Base-by-base conservation (phyloP, 192 early-diverging fungal species). In the Podila epigama region DNA sequence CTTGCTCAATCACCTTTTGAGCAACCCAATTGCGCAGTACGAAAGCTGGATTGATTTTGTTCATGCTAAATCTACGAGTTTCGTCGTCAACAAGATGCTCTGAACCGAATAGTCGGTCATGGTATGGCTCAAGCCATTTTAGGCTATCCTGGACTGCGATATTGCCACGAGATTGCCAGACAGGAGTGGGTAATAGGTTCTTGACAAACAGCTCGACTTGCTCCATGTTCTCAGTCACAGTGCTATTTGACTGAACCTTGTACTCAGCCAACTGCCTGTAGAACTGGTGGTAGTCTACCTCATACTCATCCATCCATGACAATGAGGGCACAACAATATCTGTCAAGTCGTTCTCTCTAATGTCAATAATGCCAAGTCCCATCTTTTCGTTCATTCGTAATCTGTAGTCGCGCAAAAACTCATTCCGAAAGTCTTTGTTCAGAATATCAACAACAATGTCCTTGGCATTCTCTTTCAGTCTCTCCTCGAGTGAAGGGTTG, bases 21-120 rank as follows among this genome's bases (percentile, higher is more conserved):
- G 92, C 88, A 33, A 93, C 87, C 88, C 91, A 93, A 64, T 94
- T 94, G 20, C 94, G 88, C 48, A 94, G 80, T 9, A 92, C 85
- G 80, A 90, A 94, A 40, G 81, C 82, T 8, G 94, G 95, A 65
- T 97, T 97, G 50, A 79, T 69, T 12, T 55, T 42, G 40, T 87
- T 75, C 94, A 97, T 96, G 20, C 71, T 51, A n/a, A 35, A 51
- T 31, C 63, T 61, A 18, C 92, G 75, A 12, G 52, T 52, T 27
- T 51, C 35, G 18, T 75, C 69, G 11, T 75, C 37, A 34, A 42
- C 59, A 11, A 60, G 25, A 10, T 60, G 72, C 3, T 66, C 55
- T 9, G 88, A 83, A 2, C 68, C 60, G 8, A 84, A 42, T 28
- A 92, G 52, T 7, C 92, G 85, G 8, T 80, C 68, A n/a, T 77